Percentiles rank a stretch among this genome's conserved stretches.
These are phyloP conservation scores for Withania somnifera DNA, from an alignment of 305 asterid species.

Conservation along the genomic window DNA sequence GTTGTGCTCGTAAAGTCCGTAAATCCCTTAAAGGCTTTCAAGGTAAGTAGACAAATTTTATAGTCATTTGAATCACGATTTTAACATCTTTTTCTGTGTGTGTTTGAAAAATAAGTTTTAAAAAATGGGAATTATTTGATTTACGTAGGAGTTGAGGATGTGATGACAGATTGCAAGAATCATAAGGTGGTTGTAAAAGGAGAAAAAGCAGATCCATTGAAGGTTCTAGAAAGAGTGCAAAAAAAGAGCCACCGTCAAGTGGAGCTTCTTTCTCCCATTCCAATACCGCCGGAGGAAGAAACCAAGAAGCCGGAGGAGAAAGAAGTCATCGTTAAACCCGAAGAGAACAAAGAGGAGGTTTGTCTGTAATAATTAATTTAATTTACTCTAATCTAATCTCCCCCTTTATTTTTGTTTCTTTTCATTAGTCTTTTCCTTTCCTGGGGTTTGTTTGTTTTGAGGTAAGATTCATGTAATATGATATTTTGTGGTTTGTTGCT, in stretches of 20 bases:
- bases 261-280: slow-evolving; percentile 80
- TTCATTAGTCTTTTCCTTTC: not conserved
- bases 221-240: slow-evolving; percentile 76
- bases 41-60: slow-evolving; percentile 34
- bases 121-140: not conserved
- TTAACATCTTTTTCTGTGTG: not conserved
- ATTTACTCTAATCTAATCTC: not conserved
- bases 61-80: not conserved
- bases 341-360: slow-evolving; percentile 74
- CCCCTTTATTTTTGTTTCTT: not conserved
- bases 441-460: not conserved
- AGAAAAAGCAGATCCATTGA: slow-evolving; percentile 87
- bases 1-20: slow-evolving; percentile 84
- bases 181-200: slow-evolving; percentile 88
- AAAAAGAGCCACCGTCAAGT: slow-evolving; percentile 91
- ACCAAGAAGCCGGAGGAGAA: slow-evolving; percentile 41
- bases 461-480: not conserved
- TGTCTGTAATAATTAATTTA: not conserved
- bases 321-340: slow-evolving; percentile 31
- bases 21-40: slow-evolving; percentile 69
- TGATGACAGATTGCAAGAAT: slow-evolving; percentile 56
- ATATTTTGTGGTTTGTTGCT: not conserved
- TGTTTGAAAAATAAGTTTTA: not conserved
- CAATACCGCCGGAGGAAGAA: slow-evolving; percentile 42
- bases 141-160: slow-evolving; percentile 72